Evolutionary conservation across 148 eudicot species (phyloP).

Genomic region (Fagopyrum tataricum): DNA sequence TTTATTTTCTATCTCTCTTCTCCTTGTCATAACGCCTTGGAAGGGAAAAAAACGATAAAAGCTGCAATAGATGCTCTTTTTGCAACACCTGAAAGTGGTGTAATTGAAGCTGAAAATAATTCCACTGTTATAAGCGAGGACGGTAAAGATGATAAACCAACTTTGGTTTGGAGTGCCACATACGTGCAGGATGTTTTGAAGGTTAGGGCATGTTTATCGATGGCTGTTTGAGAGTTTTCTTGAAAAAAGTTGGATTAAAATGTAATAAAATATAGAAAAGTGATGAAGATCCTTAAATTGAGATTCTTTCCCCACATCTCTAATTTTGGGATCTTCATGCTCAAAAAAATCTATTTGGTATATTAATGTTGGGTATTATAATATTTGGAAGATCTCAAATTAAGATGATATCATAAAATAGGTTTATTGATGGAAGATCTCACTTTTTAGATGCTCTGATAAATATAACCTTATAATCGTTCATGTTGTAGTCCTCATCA

Average conservation of each 20-base stretch:
- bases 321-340: no score
- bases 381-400: no score
- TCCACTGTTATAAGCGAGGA: constrained; percentile 18
- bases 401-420: no score
- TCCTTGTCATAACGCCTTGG: constrained; percentile 49
- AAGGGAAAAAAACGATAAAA: constrained; percentile 57
- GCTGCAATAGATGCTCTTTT: constrained; percentile 56
- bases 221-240: no score
- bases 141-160: constrained; percentile 38
- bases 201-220: no score
- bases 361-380: no score
- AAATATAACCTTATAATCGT: background rate
- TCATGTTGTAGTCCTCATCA: constrained; percentile 31
- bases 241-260: no score
- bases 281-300: no score
- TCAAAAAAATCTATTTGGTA: no score
- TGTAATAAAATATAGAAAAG: no score
- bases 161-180: constrained; percentile 63
- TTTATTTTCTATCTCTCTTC: constrained; percentile 69
- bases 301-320: no score
- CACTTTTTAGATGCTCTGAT: background rate
- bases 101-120: constrained; percentile 26
- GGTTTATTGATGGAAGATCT: background rate
- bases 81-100: constrained; percentile 27
- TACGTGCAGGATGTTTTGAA: constrained; percentile 51